phyloP scores from a whole-genome alignment of 31 red algal genomes.

The Endocladia muricata region DNA sequence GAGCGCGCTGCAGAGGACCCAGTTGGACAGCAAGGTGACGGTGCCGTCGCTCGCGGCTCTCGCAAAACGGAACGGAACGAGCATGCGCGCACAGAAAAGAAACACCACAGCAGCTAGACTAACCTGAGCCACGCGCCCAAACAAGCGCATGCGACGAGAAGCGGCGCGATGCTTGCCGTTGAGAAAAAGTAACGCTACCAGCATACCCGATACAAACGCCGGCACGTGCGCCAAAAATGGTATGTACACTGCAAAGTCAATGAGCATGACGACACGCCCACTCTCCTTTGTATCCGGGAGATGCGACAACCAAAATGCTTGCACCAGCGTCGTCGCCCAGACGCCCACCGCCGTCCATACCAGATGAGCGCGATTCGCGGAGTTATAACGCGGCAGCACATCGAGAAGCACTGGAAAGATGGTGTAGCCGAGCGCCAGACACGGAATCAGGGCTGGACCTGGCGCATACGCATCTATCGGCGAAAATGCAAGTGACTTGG shows the following conservation, averaged over 20 bases:
- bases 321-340: neutral
- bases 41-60: neutral
- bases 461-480: constrained; percentile 5
- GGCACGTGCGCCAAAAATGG: constrained; percentile 46
- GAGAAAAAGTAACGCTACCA: constrained; percentile 4
- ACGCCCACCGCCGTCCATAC: neutral
- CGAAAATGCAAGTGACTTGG: constrained; percentile 20
- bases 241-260: constrained; percentile 21
- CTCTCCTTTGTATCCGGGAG: constrained; percentile 9
- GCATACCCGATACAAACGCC: constrained; percentile 21
- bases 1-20: neutral
- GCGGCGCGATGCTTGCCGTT: neutral
- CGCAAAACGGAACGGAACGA: neutral
- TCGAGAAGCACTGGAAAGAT: constrained; percentile 13
- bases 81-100: neutral
- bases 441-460: constrained; percentile 17
- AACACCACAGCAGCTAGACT: neutral
- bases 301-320: constrained; percentile 43
- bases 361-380: neutral
- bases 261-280: constrained; percentile 3
- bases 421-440: constrained; percentile 2
- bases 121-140: neutral
- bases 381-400: constrained; percentile 4
- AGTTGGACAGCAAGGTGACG: neutral
- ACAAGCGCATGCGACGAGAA: neutral